Evolutionary conservation across 2,329 filamentous ascomycete species (phyloP).

Genomic region (Colletotrichum simmondsii): DNA sequence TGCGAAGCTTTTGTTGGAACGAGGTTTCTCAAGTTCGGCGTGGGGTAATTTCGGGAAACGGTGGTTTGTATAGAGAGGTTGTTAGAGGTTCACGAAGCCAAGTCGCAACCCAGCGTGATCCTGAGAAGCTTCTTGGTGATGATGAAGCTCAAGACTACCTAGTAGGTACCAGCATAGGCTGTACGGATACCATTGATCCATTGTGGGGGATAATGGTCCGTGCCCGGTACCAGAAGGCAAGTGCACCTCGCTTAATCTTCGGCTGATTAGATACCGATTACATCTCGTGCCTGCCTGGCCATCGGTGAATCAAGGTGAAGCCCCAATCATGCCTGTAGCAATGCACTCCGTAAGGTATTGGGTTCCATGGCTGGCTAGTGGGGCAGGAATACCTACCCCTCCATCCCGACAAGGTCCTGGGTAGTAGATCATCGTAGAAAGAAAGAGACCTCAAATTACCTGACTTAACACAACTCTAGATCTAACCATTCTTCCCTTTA

Average conservation of each 20-base stretch:
- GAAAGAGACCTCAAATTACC: too few relatives aligned
- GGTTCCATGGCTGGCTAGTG: not conserved
- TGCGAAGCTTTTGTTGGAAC: not conserved
- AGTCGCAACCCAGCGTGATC: not conserved
- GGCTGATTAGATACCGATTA: not conserved
- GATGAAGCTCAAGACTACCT: conserved; percentile 13
- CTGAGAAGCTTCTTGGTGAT: conserved; percentile 11
- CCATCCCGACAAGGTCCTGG: not conserved
- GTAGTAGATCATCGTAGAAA: not conserved
- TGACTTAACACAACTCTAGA: not conserved
- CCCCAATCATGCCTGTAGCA: too few relatives aligned
- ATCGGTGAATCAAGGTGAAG: not conserved
- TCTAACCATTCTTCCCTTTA: not conserved
- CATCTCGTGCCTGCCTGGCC: too few relatives aligned
- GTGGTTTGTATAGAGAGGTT: not conserved
- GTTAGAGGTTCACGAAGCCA: not conserved
- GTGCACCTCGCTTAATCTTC: conserved; percentile 15
- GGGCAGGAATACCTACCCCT: not conserved
- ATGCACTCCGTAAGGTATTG: too few relatives aligned
- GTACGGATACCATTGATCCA: conserved; percentile 2
- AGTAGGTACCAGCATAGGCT: not conserved
- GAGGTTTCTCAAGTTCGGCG: not conserved
- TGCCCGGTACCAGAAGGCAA: not conserved
- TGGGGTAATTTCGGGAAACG: not conserved
- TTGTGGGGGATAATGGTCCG: conserved; percentile 20